These are phyloP conservation scores for Candida hispaniensis DNA, from an alignment of 805 yeast species.

Conservation along the genomic window DNA sequence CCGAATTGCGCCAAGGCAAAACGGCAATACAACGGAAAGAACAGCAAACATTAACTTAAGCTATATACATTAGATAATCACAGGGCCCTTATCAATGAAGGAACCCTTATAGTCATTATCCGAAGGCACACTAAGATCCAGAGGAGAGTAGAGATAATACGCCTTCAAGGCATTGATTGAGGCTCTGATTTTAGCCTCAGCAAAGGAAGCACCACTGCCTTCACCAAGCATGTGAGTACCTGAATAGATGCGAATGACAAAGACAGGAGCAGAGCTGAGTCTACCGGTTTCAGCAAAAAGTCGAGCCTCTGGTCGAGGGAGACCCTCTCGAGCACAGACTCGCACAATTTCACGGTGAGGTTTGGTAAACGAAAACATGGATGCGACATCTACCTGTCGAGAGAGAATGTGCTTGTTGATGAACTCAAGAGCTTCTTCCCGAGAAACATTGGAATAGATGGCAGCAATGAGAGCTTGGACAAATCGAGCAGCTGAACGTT, in stretches of 20 bases:
- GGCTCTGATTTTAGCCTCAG: slow-evolving; percentile 87
- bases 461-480: slow-evolving; percentile 81
- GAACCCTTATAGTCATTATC: slow-evolving; percentile 31
- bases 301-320: slow-evolving; percentile 67
- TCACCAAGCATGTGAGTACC: slow-evolving; percentile 82
- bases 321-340: slow-evolving; percentile 62
- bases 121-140: slow-evolving; percentile 52
- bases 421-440: slow-evolving; percentile 52
- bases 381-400: slow-evolving; percentile 64
- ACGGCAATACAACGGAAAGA: no score
- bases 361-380: slow-evolving; percentile 68
- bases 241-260: slow-evolving; percentile 81
- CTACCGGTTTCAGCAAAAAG: slow-evolving; percentile 92
- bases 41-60: no score
- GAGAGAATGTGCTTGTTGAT: slow-evolving; percentile 59
- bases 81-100: slow-evolving; percentile 27
- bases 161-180: slow-evolving; percentile 82
- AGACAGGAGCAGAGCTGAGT: slow-evolving; percentile 69
- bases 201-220: slow-evolving; percentile 82
- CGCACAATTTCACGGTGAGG: slow-evolving; percentile 78
- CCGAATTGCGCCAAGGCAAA: no score
- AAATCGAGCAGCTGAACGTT: slow-evolving; percentile 45
- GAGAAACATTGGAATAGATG: slow-evolving; percentile 62
- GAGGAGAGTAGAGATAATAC: slow-evolving; percentile 86
- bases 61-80: slow-evolving; percentile 24